Conservation (phyloP, 306 rosid genomes). For the Cucurbita ficifolia region DNA sequence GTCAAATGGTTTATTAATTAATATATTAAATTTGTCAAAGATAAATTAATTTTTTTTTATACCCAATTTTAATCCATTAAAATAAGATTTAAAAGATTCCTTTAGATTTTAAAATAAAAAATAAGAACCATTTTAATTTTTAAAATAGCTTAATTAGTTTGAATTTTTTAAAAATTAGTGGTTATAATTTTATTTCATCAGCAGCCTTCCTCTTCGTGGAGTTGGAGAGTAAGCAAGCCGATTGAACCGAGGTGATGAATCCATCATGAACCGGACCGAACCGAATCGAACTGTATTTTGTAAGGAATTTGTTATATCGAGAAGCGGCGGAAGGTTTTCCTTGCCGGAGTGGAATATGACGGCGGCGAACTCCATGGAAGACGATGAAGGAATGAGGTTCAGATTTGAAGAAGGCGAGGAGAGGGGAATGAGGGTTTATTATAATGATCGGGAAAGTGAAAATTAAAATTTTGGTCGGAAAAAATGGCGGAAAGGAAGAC, state of each 20-base stretch:
- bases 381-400: not conserved
- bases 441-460: not conserved
- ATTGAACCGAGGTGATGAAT: not conserved
- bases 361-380: slow-evolving; percentile 1
- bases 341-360: not conserved
- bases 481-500: not conserved
- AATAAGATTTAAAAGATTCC: not conserved
- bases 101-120: too few species aligned
- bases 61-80: not conserved
- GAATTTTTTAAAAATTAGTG: too few species aligned
- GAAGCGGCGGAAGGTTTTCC: slow-evolving; percentile 2
- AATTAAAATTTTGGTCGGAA: not conserved
- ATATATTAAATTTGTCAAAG: not conserved
- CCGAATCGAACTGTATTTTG: not conserved
- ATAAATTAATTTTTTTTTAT: too few species aligned
- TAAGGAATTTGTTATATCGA: not conserved
- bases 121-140: too few species aligned
- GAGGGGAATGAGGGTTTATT: not conserved
- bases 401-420: not conserved
- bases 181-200: not conserved
- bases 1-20: not conserved
- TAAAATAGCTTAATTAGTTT: too few species aligned
- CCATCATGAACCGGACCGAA: not conserved
- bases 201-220: not conserved
- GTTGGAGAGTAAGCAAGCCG: not conserved